Evolutionary conservation across 495 filamentous ascomycete genomes (phyloP).

Genomic region (Rhizodiscina lignyota): DNA sequence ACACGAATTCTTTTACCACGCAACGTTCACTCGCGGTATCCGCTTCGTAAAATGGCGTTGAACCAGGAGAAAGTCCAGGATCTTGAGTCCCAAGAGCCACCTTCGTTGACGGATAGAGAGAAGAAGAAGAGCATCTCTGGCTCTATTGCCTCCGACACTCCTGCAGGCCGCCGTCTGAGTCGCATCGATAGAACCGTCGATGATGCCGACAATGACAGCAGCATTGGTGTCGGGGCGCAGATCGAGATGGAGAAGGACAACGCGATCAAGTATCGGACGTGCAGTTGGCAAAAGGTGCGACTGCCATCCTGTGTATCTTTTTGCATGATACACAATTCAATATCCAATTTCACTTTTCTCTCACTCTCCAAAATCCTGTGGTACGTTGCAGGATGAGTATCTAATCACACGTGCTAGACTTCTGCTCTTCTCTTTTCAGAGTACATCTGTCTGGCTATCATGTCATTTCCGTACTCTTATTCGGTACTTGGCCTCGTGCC

Average conservation of each 20-base stretch:
- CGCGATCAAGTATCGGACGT: constrained; percentile 76
- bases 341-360: neutral
- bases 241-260: constrained; percentile 60
- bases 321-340: neutral
- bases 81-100: neutral
- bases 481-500: constrained; percentile 75
- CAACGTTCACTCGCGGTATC: constrained; percentile 21
- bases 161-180: constrained; percentile 13
- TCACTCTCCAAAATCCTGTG: neutral
- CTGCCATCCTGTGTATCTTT: constrained; percentile 2
- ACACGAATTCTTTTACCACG: constrained; percentile 20
- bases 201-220: constrained; percentile 24
- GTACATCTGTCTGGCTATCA: constrained; percentile 86
- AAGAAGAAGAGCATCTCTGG: constrained; percentile 2
- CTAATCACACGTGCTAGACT: too few relatives aligned
- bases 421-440: constrained; percentile 77
- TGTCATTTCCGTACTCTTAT: constrained; percentile 88
- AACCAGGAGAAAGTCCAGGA: constrained; percentile 4
- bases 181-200: constrained; percentile 13
- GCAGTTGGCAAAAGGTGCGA: constrained; percentile 74
- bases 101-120: neutral
- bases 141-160: neutral
- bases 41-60: constrained; percentile 36
- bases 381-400: too few relatives aligned
- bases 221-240: constrained; percentile 47